Percentiles rank a stretch among this genome's conserved stretches.
Conservation (phyloP, 306 rosid genomes). For the Trifolium dubium region DNA sequence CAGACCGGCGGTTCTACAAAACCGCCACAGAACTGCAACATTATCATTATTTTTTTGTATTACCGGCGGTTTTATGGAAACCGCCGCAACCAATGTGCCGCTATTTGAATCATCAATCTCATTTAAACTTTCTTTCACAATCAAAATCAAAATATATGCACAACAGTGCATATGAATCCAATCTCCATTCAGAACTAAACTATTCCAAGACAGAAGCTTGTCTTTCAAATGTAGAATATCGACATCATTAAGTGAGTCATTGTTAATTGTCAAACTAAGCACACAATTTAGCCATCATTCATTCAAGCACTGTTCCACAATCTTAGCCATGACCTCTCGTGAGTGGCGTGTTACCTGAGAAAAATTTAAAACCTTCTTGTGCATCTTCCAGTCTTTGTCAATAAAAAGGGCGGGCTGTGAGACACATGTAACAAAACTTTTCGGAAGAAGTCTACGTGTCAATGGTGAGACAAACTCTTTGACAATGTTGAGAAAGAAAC, state of each 20-base stretch:
- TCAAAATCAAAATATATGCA: slow-evolving; percentile 6
- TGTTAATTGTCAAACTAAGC: slow-evolving; percentile 6
- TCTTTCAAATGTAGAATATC: slow-evolving; percentile 4
- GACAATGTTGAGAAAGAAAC: slow-evolving; percentile 17
- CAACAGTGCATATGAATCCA: slow-evolving; percentile 7
- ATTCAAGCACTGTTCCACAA: slow-evolving; percentile 9
- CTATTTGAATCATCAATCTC: slow-evolving; percentile 21
- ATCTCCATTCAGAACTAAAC: slow-evolving; percentile 29
- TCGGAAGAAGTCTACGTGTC: slow-evolving; percentile 6
- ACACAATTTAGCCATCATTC: background rate
- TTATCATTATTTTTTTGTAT: too few species aligned
- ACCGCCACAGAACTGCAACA: too few species aligned
- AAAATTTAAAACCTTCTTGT: slow-evolving; percentile 24
- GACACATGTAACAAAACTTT: slow-evolving; percentile 7
- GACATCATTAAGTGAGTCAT: background rate
- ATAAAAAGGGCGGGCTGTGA: slow-evolving; percentile 17
- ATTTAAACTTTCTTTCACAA: slow-evolving; percentile 5
- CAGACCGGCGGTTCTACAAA: too few species aligned
- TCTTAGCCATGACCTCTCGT: background rate
- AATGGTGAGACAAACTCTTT: slow-evolving; percentile 23
- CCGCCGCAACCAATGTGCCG: too few species aligned
- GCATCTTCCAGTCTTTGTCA: slow-evolving; percentile 13
- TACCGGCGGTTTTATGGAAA: too few species aligned
- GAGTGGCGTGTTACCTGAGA: background rate
- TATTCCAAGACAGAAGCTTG: background rate